Conservation (phyloP, 2,329 filamentous ascomycete species). For the Phaeophleospora eucalypticola region DNA sequence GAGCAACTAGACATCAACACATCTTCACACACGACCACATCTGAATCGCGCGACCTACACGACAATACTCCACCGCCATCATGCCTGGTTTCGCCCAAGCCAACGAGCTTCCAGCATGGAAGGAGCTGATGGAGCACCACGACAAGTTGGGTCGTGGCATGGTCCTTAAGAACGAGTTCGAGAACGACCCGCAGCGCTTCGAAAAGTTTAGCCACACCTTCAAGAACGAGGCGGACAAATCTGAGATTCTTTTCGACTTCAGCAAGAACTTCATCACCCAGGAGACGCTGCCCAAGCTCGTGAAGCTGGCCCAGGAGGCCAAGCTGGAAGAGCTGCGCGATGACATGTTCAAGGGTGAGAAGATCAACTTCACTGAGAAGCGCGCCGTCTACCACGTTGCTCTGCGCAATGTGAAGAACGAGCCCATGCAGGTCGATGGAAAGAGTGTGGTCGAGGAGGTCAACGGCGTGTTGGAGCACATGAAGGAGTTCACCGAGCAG, state of each 20-base stretch:
- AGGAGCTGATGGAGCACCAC: constrained; percentile 86
- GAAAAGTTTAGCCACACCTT: constrained; percentile 85
- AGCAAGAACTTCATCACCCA: constrained; percentile 98
- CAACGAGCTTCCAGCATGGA: constrained; percentile 77
- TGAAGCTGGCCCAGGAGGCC: constrained; percentile 88
- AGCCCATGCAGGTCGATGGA: constrained; percentile 79
- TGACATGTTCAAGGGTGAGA: constrained; percentile 94
- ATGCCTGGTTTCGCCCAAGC: constrained; percentile 73
- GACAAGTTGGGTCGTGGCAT: constrained; percentile 81
- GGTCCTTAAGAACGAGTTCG: constrained; percentile 88
- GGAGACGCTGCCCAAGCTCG: constrained; percentile 80
- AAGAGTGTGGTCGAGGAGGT: constrained; percentile 92
- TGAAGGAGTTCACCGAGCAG: constrained; percentile 97
- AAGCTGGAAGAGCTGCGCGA: constrained; percentile 89
- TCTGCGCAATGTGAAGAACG: constrained; percentile 81
- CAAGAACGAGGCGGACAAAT: constrained; percentile 68
- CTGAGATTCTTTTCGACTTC: constrained; percentile 95
- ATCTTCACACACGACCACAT: not conserved
- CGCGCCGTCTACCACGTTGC: constrained; percentile 94
- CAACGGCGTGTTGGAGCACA: constrained; percentile 87
- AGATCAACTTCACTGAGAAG: constrained; percentile 99
- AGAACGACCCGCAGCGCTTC: constrained; percentile 83
- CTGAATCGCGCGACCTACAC: not conserved
- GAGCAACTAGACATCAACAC: not conserved
- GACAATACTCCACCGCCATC: constrained; percentile 11